Evolutionary conservation across 176 grass and related monocot species (phyloP).

Genomic region (Cocos nucifera): DNA sequence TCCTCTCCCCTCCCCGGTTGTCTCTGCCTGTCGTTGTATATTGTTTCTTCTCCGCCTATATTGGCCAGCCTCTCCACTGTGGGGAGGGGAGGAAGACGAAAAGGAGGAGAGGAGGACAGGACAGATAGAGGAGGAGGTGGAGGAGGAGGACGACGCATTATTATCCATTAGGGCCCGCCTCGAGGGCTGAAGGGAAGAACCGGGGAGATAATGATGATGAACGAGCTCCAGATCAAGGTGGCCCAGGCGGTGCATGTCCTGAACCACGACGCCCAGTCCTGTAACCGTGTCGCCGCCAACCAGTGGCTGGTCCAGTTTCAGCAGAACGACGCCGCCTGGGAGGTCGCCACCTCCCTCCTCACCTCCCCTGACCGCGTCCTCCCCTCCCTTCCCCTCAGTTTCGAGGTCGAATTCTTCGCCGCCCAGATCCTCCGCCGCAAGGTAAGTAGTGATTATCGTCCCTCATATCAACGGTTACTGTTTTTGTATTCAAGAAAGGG

Average conservation of each 20-base stretch:
- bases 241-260: conserved; percentile 45
- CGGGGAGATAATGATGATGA: background rate
- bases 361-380: conserved; percentile 12
- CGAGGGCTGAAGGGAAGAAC: conserved; percentile 25
- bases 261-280: conserved; percentile 36
- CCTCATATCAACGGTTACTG: background rate
- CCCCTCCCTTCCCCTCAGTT: conserved; percentile 9
- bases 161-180: background rate
- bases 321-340: conserved; percentile 35
- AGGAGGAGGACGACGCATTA: background rate
- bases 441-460: conserved; percentile 7
- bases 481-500: background rate
- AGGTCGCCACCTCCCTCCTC: conserved; percentile 42
- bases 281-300: conserved; percentile 40
- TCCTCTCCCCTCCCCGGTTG: background rate
- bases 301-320: conserved; percentile 55
- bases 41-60: no score
- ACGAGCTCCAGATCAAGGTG: conserved; percentile 52
- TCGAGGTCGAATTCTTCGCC: conserved; percentile 51
- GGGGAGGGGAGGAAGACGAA: background rate
- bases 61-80: no score
- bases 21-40: background rate
- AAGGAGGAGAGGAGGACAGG: background rate
- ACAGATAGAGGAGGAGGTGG: background rate
- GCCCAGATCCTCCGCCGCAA: conserved; percentile 59